Conservation (phyloP, 345 rosid genomes). For the Hibiscus syriacus region DNA sequence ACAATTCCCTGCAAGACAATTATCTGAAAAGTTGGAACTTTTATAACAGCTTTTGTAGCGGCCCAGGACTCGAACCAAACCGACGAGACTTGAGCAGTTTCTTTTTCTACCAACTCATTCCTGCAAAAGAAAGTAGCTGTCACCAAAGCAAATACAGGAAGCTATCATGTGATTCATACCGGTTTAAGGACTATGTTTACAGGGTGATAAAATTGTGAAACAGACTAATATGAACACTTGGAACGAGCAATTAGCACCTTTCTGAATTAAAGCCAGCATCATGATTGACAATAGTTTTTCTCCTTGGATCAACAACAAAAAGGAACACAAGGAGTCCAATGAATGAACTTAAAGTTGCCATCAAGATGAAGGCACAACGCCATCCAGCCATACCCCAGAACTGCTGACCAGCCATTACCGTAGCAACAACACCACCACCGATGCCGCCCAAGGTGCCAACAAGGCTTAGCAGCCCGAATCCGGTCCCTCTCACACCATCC, state of each 20-base stretch:
- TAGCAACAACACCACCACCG: constrained; percentile 95
- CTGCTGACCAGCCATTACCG: constrained; percentile 84
- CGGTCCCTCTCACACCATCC: constrained; percentile 81
- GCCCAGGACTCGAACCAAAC: constrained; percentile 69
- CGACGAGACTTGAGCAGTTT: constrained; percentile 26
- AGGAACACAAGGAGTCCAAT: constrained; percentile 77
- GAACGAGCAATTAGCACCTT: constrained; percentile 21
- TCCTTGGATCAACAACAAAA: constrained; percentile 71
- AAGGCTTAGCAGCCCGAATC: constrained; percentile 76
- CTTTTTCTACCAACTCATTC: constrained; percentile 43
- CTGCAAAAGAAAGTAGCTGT: constrained; percentile 28
- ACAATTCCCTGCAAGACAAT: constrained; percentile 86
- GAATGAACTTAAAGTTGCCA: constrained; percentile 65
- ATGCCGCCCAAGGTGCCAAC: constrained; percentile 83
- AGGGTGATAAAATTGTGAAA: not conserved
- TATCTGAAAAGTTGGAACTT: constrained; percentile 74
- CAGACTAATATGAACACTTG: not conserved
- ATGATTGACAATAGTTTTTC: constrained; percentile 9
- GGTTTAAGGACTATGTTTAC: too few relatives aligned
- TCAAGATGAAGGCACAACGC: constrained; percentile 89
- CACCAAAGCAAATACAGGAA: not conserved
- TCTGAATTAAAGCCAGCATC: constrained; percentile 14
- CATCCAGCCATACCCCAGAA: constrained; percentile 75
- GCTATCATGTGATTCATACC: too few relatives aligned
- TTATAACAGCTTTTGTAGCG: constrained; percentile 66